A percentile compares a stretch with the other conserved stretches of the same genome.
These are phyloP conservation scores for Pueraria montana DNA, from an alignment of 306 rosid species.

Conservation along the genomic window DNA sequence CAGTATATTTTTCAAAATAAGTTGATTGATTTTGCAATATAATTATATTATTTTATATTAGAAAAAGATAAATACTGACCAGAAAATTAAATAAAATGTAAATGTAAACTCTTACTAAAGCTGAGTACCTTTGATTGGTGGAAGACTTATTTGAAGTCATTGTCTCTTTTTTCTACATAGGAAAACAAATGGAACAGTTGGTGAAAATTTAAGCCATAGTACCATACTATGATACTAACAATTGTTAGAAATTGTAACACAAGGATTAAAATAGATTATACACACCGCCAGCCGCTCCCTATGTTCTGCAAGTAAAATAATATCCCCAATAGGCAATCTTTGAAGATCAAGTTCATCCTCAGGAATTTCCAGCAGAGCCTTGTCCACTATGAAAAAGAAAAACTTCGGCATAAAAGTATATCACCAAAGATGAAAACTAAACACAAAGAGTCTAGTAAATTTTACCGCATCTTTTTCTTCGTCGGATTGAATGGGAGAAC, in stretches of 20 bases:
- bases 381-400: conserved; percentile 66
- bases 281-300: conserved; percentile 75
- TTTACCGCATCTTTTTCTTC: conserved; percentile 75
- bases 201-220: too few relatives aligned
- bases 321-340: conserved; percentile 67
- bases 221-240: too few relatives aligned
- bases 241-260: too few relatives aligned
- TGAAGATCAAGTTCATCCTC: conserved; percentile 79
- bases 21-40: conserved; percentile 15
- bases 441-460: conserved; percentile 28
- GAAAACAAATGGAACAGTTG: too few relatives aligned
- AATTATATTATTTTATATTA: neutral
- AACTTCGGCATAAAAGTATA: conserved; percentile 44
- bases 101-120: too few relatives aligned
- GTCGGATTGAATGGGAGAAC: conserved; percentile 81
- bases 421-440: conserved; percentile 6
- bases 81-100: neutral
- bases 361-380: conserved; percentile 78
- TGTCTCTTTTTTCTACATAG: too few relatives aligned
- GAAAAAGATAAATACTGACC: conserved; percentile 5
- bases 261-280: too few relatives aligned
- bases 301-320: conserved; percentile 76
- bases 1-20: conserved; percentile 15
- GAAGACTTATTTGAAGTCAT: too few relatives aligned
- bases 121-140: too few relatives aligned